Evolutionary conservation across 345 rosid species (phyloP).

Genomic region (Pugionium dolabratum): DNA sequence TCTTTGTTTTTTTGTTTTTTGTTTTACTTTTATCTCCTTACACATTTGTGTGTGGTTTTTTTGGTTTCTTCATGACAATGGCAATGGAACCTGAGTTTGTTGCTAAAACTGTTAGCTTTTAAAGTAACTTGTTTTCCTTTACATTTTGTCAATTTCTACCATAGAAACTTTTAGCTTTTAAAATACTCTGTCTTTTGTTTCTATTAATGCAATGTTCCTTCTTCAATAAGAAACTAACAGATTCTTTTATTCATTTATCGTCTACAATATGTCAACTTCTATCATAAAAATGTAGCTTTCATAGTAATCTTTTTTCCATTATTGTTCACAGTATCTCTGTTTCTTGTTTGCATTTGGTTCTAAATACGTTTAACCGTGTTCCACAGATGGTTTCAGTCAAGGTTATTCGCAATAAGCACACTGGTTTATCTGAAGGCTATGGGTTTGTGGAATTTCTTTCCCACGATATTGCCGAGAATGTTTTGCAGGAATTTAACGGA

Average conservation of each 20-base stretch:
- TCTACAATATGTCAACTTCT: no score
- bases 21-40: no score
- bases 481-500: slow-evolving; percentile 65
- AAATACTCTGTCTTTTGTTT: not conserved
- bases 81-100: no score
- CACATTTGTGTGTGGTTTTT: no score
- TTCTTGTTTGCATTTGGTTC: not conserved
- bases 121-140: not conserved
- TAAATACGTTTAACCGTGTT: not conserved
- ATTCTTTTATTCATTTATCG: no score
- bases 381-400: slow-evolving; percentile 79
- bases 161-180: not conserved
- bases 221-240: no score
- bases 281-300: not conserved
- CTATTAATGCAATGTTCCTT: no score
- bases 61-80: no score
- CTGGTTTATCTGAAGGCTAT: slow-evolving; percentile 85
- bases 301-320: no score
- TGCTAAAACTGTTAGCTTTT: not conserved
- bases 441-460: slow-evolving; percentile 89
- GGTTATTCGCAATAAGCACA: slow-evolving; percentile 92
- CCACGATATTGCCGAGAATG: slow-evolving; percentile 86
- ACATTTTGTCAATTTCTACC: not conserved
- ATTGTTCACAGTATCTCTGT: not conserved
- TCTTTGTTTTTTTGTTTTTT: not conserved